Evolutionary conservation across 768 basidiomycete species (phyloP), one percentile per base, ranked within the genome.

Genomic region (Amanita phalloides): DNA sequence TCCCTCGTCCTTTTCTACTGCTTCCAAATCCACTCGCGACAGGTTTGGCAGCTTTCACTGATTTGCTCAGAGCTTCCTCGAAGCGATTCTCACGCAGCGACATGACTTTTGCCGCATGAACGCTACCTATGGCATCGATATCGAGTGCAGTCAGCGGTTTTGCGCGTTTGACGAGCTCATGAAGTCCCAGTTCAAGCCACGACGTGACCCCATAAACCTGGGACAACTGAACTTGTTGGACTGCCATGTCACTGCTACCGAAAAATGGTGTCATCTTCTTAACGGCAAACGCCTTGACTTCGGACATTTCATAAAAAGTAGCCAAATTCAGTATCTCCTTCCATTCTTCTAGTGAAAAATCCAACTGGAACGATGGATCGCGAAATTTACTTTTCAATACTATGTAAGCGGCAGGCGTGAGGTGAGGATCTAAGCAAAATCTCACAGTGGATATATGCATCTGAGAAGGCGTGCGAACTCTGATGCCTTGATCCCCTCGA

Each of bases 301-400:
- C 20, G 23, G 13, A n/a, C 48, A 49, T 49, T 13, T 60, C 57
- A 70, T 73, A 74, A 58, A 68, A 65, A 5, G 58, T 63, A 6
- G 72, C 59, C 25, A 74, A 55, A 51, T 68, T 68, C n/a, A 71
- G 56, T 25, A 69, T 62, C 0, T 67, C 62, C 13, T 66, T 53
- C 75, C 73, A 73, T 45, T 62, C 62, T 3, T 64, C 61, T 9
- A 48, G 46, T 5, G 46, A 23, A 13, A 48, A 28, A 1, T 14
- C 11, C 2, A 32, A n/a, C 11, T 35, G n/a, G 20, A 38, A 38
- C 9, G 23, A 23, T 45, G 5, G 6, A 1, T 26, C 28, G 30
- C n/a, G n/a, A 11, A 14, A 26, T 10, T 26, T 20, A n/a, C 3
- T 28, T 45, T n/a, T 8, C 3, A n/a, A 17, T 7, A 26, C 8